Conservation (phyloP, 495 filamentous ascomycete genomes). For the Bombardia bombarda region DNA sequence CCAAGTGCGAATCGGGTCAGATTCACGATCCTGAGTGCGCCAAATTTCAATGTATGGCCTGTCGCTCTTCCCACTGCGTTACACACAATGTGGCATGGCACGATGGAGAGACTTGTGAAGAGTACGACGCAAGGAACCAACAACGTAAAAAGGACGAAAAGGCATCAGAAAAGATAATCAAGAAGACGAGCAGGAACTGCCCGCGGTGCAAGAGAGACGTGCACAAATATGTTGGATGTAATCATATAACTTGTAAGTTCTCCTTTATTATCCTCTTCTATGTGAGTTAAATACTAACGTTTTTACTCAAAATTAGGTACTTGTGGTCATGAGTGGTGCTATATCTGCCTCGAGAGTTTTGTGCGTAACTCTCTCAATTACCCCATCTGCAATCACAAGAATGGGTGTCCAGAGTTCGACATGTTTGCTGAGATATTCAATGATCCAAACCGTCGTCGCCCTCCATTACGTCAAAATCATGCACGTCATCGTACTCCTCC, state of each 20-base stretch:
- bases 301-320: conserved; percentile 15
- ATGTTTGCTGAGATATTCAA: conserved; percentile 13
- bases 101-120: conserved; percentile 37
- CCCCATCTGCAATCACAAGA: conserved; percentile 25
- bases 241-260: conserved; percentile 40
- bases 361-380: conserved; percentile 17
- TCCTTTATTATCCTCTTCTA: neutral
- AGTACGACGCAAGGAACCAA: conserved; percentile 31
- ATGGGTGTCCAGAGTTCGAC: conserved; percentile 20
- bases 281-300: neutral
- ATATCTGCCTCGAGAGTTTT: conserved; percentile 30
- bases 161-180: conserved; percentile 31
- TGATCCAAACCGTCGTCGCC: no score
- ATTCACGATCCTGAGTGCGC: conserved; percentile 26
- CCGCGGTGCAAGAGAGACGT: conserved; percentile 37
- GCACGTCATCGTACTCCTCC: no score
- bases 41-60: conserved; percentile 32
- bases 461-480: no score
- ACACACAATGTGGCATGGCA: conserved; percentile 41
- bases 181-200: conserved; percentile 33
- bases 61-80: conserved; percentile 30
- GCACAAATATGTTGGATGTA: conserved; percentile 37
- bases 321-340: conserved; percentile 41
- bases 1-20: conserved; percentile 36
- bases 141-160: conserved; percentile 24